Base-by-base conservation (phyloP, 2,329 filamentous ascomycete species). In the Aureobasidium sp. region DNA sequence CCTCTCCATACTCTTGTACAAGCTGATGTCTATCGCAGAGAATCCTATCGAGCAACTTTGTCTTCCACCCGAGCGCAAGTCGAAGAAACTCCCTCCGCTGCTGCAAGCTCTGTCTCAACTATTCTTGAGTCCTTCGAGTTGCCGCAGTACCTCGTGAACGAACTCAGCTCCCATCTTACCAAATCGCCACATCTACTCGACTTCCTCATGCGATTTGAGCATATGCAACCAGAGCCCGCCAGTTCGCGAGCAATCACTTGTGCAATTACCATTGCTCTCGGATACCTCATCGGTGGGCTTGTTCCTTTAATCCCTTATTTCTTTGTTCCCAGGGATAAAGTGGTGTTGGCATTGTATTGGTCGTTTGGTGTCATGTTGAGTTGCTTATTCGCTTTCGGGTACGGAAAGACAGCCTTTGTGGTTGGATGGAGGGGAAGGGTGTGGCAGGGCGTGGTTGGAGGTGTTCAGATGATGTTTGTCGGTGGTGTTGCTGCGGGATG, bases 261-360 rank as follows among this genome's bases (percentile, higher is more conserved):
- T 0, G 87, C 85, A 1, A 66, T 85, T 27, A 89, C 85, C 7
- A 86, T 90, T 68, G 84, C 85, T 0, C 68, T 84, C 17, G 85
- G 85, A 39, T 90, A 90, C 71, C 85, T 90, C 56, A 72, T 89
- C 24, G 87, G 87, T 27, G 87, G 87, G 0, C 77, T 89, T 59
- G 81, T 90, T 17, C 87, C 87, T 17, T 79, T 90, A 67, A 74
- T 87, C 39, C 87, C 87, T 0, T 90, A 90, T 9, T 48, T 48
- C 24, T 48, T 48, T 48, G 45, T 48, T 2, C 45, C 45, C 0
- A 9, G 45, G 15, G 45, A 31, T 3, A 24, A 31, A 2, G 45
- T 48, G 24, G 1, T 48, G 3, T n/a, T 31, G 27, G 45, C 45
- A 3, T 29, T 48, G 7, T 48, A 29, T 11, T 48, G 45, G 45